A percentile compares a stretch with the other conserved stretches of the same genome.
Conservation (phyloP, 371 early-diverging fungal species). For the Zancudomyces culisetae region DNA sequence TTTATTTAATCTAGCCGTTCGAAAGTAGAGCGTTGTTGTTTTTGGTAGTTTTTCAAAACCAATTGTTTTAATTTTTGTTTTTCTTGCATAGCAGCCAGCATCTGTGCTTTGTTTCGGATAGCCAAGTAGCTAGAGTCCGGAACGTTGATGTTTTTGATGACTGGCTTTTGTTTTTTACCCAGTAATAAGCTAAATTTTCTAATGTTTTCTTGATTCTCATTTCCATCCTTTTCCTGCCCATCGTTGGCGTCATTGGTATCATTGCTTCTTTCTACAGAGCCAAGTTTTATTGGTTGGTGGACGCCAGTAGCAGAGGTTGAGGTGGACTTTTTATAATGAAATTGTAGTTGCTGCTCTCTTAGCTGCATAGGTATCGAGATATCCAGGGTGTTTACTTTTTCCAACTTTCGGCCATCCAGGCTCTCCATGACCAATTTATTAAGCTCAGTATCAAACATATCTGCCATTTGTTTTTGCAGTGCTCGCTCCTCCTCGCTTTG, state of each 20-base stretch:
- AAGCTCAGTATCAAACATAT: slow-evolving; percentile 17
- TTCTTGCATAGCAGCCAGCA: slow-evolving; percentile 73
- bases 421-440: slow-evolving; percentile 25
- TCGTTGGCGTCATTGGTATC: slow-evolving; percentile 5
- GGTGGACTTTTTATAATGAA: slow-evolving; percentile 3
- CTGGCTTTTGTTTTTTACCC: slow-evolving; percentile 81
- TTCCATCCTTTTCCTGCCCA: slow-evolving; percentile 43
- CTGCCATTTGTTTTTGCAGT: slow-evolving; percentile 19
- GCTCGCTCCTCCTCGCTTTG: slow-evolving; percentile 14
- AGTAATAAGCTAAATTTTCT: slow-evolving; percentile 77
- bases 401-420: slow-evolving; percentile 13
- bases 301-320: no score
- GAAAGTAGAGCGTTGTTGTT: neutral
- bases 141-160: slow-evolving; percentile 48
- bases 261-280: neutral
- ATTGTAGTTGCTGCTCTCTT: slow-evolving; percentile 5
- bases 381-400: slow-evolving; percentile 10
- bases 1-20: neutral
- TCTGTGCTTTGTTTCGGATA: slow-evolving; percentile 55
- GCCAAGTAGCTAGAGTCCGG: slow-evolving; percentile 74
- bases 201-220: slow-evolving; percentile 50
- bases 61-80: slow-evolving; percentile 72
- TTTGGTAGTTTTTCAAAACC: slow-evolving; percentile 30
- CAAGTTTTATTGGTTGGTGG: neutral
- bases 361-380: slow-evolving; percentile 19